Evolutionary conservation across 1,139 yeast species (phyloP).

Genomic region (Debaryomyces nepalensis): DNA sequence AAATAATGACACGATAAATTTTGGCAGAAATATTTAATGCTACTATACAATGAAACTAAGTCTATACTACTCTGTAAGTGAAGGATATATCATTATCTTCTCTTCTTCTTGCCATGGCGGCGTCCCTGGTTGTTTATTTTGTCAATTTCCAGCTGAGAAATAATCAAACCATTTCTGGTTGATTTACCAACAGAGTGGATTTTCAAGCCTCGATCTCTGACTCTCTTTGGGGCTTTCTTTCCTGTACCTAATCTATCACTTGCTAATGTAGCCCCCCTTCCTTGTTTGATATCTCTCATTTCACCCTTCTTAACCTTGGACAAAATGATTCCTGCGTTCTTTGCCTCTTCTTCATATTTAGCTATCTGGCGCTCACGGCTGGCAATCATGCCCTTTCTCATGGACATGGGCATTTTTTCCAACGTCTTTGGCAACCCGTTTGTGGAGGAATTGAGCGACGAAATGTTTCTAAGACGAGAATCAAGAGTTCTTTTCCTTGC

Average conservation of each 20-base stretch:
- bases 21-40: slow-evolving; percentile 12
- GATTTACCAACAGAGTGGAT: slow-evolving; percentile 78
- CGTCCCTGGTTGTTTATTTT: slow-evolving; percentile 33
- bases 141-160: slow-evolving; percentile 71
- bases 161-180: slow-evolving; percentile 81
- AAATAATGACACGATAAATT: neutral
- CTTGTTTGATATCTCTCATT: slow-evolving; percentile 58
- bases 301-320: slow-evolving; percentile 68
- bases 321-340: slow-evolving; percentile 84
- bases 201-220: slow-evolving; percentile 78
- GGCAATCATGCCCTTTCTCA: slow-evolving; percentile 81
- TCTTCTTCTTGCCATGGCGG: slow-evolving; percentile 15
- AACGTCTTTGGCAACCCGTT: slow-evolving; percentile 48
- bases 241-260: slow-evolving; percentile 65
- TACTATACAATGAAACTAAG: slow-evolving; percentile 8
- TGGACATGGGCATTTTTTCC: slow-evolving; percentile 85
- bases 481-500: slow-evolving; percentile 76
- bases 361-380: slow-evolving; percentile 56
- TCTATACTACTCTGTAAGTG: no score
- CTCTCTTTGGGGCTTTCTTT: slow-evolving; percentile 31
- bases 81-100: no score
- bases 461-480: slow-evolving; percentile 61
- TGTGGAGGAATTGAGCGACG: slow-evolving; percentile 54
- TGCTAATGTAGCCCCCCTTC: slow-evolving; percentile 55
- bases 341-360: slow-evolving; percentile 75